Evolutionary conservation across 108 stramenopile genomes (phyloP).

Genomic region (Skeletonema costatum): DNA sequence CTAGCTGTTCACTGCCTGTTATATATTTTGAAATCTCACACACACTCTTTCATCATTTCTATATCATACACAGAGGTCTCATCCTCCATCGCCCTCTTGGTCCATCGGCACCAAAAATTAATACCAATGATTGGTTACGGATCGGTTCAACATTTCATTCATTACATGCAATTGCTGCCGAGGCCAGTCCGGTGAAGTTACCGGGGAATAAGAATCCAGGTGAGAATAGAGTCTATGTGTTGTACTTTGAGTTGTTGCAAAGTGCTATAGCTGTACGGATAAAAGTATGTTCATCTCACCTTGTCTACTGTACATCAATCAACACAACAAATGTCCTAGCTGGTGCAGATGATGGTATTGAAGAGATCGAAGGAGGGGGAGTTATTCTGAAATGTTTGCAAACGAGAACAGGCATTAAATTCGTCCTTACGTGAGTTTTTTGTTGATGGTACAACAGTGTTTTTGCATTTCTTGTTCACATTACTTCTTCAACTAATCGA

Average conservation of each 20-base stretch:
- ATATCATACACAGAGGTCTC: slow-evolving; percentile 55
- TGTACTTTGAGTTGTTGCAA: neutral
- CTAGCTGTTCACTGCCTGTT: neutral
- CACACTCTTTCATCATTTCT: neutral
- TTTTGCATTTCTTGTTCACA: neutral
- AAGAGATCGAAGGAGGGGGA: slow-evolving; percentile 77
- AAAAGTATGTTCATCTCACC: neutral
- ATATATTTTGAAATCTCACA: no score
- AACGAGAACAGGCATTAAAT: slow-evolving; percentile 88
- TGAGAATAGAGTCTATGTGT: slow-evolving; percentile 27
- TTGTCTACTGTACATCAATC: neutral
- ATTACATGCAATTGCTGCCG: slow-evolving; percentile 85
- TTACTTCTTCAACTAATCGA: neutral
- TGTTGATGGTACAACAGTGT: neutral
- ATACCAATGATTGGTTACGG: slow-evolving; percentile 89
- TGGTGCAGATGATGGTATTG: slow-evolving; percentile 87
- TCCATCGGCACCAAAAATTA: slow-evolving; percentile 71
- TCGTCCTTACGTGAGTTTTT: slow-evolving; percentile 80
- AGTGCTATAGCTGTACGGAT: neutral
- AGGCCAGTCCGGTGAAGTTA: slow-evolving; percentile 72
- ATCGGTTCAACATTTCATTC: slow-evolving; percentile 90
- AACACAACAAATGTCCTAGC: neutral
- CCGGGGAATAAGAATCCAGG: slow-evolving; percentile 69
- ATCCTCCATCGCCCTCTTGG: slow-evolving; percentile 84
- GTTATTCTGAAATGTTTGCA: slow-evolving; percentile 74